These are phyloP conservation scores for Xylariaceae sp. DNA, from an alignment of 2,329 filamentous ascomycete genomes.

Conservation along the genomic window DNA sequence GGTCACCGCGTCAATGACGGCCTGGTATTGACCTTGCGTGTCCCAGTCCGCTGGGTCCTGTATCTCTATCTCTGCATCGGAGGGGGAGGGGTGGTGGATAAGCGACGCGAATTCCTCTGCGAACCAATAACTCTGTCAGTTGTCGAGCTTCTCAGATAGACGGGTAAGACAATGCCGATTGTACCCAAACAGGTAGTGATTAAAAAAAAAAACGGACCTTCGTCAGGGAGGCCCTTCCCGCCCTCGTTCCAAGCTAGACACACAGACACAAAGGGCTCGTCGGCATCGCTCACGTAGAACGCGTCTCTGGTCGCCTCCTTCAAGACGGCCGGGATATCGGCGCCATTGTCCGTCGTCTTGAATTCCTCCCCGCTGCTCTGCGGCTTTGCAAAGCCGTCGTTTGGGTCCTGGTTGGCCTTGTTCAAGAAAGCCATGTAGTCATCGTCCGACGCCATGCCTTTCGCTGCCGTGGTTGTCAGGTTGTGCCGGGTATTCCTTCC, in stretches of 20 bases:
- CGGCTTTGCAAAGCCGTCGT: slow-evolving; percentile 45
- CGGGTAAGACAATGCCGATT: no score
- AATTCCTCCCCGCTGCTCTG: slow-evolving; percentile 35
- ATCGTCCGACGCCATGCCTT: slow-evolving; percentile 66
- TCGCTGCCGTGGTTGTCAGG: slow-evolving; percentile 9
- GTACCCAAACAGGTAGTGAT: no score
- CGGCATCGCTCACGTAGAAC: slow-evolving; percentile 74
- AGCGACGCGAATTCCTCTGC: slow-evolving; percentile 65
- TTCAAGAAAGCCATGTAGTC: slow-evolving; percentile 81
- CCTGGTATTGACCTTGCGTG: slow-evolving; percentile 60
- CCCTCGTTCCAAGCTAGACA: slow-evolving; percentile 55
- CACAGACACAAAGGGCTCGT: slow-evolving; percentile 79
- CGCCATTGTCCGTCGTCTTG: slow-evolving; percentile 48
- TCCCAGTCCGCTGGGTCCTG: slow-evolving; percentile 70
- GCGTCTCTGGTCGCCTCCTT: slow-evolving; percentile 45
- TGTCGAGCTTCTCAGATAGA: no score
- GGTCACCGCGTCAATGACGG: slow-evolving; percentile 63
- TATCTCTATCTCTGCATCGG: slow-evolving; percentile 57
- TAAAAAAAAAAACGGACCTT: slow-evolving; percentile 43
- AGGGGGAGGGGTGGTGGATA: slow-evolving; percentile 51
- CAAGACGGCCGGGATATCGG: slow-evolving; percentile 56
- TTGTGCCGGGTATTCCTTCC: background rate
- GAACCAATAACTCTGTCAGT: slow-evolving; percentile 2
- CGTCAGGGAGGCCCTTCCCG: slow-evolving; percentile 50
- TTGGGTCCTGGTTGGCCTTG: slow-evolving; percentile 77